Percentiles rank a stretch among this genome's conserved stretches.
phyloP scores from a whole-genome alignment of 2,329 filamentous ascomycete species.

The Botrytis deweyae region DNA sequence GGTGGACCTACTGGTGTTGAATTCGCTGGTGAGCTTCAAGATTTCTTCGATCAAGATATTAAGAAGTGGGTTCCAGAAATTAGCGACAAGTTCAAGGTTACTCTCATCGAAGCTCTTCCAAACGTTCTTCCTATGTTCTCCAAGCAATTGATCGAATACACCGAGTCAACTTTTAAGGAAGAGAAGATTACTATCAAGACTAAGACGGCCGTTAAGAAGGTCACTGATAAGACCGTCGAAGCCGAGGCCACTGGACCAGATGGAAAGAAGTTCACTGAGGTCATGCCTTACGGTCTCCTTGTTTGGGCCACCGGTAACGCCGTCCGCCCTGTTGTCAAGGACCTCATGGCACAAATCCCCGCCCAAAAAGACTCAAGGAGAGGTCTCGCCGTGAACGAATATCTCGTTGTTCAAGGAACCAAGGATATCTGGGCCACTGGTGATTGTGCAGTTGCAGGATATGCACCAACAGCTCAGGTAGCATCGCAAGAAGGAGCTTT shows the following conservation, averaged over 20 bases:
- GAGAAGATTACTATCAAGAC: conserved; percentile 97
- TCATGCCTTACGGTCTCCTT: conserved; percentile 89
- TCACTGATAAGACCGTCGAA: conserved; percentile 89
- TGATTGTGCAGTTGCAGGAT: conserved; percentile 96
- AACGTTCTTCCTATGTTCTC: conserved; percentile 98
- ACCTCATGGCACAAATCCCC: conserved; percentile 88
- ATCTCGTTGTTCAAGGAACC: conserved; percentile 94
- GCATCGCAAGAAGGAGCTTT: conserved; percentile 94
- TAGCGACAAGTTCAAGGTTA: conserved; percentile 92
- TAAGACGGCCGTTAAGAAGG: conserved; percentile 98
- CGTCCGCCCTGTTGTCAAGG: conserved; percentile 81
- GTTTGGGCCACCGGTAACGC: conserved; percentile 99
- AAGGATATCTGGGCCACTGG: conserved; percentile 98
- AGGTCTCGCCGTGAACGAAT: conserved; percentile 96
- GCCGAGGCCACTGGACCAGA: conserved; percentile 80
- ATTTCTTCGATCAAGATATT: conserved; percentile 98
- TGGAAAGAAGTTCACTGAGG: conserved; percentile 77
- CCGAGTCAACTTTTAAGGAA: conserved; percentile 97
- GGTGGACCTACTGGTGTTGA: conserved; percentile 96
- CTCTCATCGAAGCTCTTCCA: conserved; percentile 92
- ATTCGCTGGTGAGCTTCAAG: conserved; percentile 96
- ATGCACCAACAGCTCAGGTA: conserved; percentile 95
- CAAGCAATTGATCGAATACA: conserved; percentile 99
- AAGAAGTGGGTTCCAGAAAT: conserved; percentile 98
- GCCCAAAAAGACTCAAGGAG: conserved; percentile 94